phyloP scores from a whole-genome alignment of 2,329 filamentous ascomycete genomes.

The Trichoderma pleuroti region DNA sequence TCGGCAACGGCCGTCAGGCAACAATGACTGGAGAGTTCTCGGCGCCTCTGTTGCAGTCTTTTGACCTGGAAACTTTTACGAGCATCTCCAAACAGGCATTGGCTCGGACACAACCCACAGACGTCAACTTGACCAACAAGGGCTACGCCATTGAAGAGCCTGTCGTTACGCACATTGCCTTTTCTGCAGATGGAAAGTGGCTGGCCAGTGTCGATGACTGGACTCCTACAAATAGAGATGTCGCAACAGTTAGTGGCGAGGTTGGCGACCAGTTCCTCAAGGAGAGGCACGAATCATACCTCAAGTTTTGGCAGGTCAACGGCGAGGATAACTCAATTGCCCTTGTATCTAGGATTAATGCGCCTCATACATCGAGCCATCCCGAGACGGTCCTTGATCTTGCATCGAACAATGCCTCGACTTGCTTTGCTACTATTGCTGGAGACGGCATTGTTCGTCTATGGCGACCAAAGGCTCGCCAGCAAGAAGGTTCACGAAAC shows the following conservation, averaged over 20 bases:
- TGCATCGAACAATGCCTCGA: slow-evolving; percentile 62
- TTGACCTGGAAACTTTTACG: slow-evolving; percentile 75
- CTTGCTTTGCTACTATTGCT: slow-evolving; percentile 80
- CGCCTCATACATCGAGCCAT: slow-evolving; percentile 64
- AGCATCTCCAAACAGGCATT: slow-evolving; percentile 85
- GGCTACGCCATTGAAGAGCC: slow-evolving; percentile 73
- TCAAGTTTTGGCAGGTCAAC: slow-evolving; percentile 86
- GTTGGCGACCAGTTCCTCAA: slow-evolving; percentile 44
- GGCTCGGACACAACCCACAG: slow-evolving; percentile 81
- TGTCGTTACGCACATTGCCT: slow-evolving; percentile 67
- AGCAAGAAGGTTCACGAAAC: slow-evolving; percentile 63
- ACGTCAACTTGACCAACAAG: slow-evolving; percentile 70
- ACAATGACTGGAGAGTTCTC: slow-evolving; percentile 51
- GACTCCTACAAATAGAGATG: slow-evolving; percentile 68
- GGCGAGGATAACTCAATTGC: slow-evolving; percentile 59
- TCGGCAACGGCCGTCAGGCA: slow-evolving; percentile 58
- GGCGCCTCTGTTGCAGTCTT: slow-evolving; percentile 69
- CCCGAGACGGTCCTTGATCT: slow-evolving; percentile 67
- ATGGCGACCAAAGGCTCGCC: slow-evolving; percentile 73
- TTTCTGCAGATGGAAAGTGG: slow-evolving; percentile 82
- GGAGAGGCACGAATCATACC: slow-evolving; percentile 66
- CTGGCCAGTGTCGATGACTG: slow-evolving; percentile 90
- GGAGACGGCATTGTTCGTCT: slow-evolving; percentile 73
- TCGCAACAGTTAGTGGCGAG: slow-evolving; percentile 44
- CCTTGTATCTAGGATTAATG: slow-evolving; percentile 77